phyloP scores from a whole-genome alignment of 2,329 filamentous ascomycete genomes.

The Neonectria hederae region DNA sequence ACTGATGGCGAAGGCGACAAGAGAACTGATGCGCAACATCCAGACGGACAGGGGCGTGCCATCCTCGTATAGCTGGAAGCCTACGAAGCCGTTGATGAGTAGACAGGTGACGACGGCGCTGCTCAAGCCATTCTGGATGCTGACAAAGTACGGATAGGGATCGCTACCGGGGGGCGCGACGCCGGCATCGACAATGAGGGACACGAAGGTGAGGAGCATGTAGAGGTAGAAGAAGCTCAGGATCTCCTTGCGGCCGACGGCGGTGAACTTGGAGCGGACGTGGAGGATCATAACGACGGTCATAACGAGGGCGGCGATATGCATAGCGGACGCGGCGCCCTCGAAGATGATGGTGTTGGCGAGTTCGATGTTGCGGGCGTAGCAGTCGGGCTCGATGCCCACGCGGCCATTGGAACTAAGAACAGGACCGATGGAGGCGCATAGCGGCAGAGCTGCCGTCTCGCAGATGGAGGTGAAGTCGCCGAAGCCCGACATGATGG shows the following conservation, averaged over 20 bases:
- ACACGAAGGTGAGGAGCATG: slow-evolving; percentile 87
- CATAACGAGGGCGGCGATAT: slow-evolving; percentile 91
- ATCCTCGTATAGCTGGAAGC: slow-evolving; percentile 98
- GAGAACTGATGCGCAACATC: slow-evolving; percentile 83
- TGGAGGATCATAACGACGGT: slow-evolving; percentile 97
- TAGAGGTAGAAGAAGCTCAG: slow-evolving; percentile 98
- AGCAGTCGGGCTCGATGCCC: slow-evolving; percentile 90
- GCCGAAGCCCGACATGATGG: slow-evolving; percentile 82
- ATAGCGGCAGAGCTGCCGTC: slow-evolving; percentile 86
- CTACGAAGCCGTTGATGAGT: slow-evolving; percentile 96
- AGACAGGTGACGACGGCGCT: slow-evolving; percentile 90
- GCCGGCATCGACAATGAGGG: slow-evolving; percentile 90
- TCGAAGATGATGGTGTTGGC: slow-evolving; percentile 99
- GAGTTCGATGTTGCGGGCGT: slow-evolving; percentile 92
- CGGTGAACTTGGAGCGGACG: slow-evolving; percentile 96
- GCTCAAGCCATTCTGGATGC: slow-evolving; percentile 83
- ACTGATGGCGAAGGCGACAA: slow-evolving; percentile 84
- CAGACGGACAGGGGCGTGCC: slow-evolving; percentile 93
- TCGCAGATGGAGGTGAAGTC: slow-evolving; percentile 89
- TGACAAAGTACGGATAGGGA: slow-evolving; percentile 91
- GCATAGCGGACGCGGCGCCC: slow-evolving; percentile 88
- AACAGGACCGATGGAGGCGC: slow-evolving; percentile 82
- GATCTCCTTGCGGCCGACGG: slow-evolving; percentile 80
- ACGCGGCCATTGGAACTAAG: slow-evolving; percentile 72
- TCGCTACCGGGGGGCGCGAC: slow-evolving; percentile 85